A percentile compares a stretch with the other conserved stretches of the same genome.
These are phyloP conservation scores for Picea sitchensis DNA, from an alignment of 75 land plant genomes.

Conservation along the genomic window DNA sequence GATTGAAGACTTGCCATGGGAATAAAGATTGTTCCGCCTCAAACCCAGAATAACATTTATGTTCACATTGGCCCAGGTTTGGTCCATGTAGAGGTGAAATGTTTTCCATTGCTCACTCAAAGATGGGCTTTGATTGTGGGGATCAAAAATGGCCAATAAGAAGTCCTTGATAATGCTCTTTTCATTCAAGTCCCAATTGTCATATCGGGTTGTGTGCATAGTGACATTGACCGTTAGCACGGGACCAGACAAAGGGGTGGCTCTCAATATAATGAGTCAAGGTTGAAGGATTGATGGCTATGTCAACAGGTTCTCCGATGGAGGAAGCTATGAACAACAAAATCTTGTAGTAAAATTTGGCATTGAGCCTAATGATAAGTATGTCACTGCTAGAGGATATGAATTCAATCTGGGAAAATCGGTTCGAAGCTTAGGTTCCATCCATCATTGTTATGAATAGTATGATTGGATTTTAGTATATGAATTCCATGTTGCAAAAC, in stretches of 20 bases:
- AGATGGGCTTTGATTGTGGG: constrained; percentile 26
- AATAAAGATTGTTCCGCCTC: constrained; percentile 27
- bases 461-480: no score
- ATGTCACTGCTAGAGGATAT: no score
- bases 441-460: no score
- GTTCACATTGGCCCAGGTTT: not conserved
- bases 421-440: no score
- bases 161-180: constrained; percentile 59
- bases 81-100: not conserved
- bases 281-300: no score
- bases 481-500: no score
- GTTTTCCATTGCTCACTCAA: constrained; percentile 23
- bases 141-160: constrained; percentile 57
- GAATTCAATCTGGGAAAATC: no score
- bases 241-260: constrained; percentile 18
- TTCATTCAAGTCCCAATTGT: constrained; percentile 34
- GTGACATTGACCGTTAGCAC: constrained; percentile 59
- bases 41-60: constrained; percentile 30
- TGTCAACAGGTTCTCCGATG: no score
- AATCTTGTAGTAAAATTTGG: no score
- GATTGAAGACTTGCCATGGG: constrained; percentile 56
- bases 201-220: constrained; percentile 70
- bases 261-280: no score
- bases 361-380: no score
- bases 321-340: no score